Percentiles rank a stretch among this genome's conserved stretches.
Conservation (phyloP, 2,329 filamentous ascomycete genomes). For the Didymella pomorum region DNA sequence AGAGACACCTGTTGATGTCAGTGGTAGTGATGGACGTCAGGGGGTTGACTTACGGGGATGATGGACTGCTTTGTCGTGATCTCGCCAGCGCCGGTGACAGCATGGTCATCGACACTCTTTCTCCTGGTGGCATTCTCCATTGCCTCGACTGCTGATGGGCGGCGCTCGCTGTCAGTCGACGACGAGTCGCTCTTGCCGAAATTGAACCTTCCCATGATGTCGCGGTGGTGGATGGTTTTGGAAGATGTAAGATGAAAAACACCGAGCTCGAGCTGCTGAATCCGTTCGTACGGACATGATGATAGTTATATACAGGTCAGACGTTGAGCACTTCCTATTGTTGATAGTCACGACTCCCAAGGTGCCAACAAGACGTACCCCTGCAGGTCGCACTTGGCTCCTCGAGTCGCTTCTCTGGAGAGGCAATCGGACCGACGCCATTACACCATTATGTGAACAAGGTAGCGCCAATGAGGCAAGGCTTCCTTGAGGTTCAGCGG, state of each 20-base stretch:
- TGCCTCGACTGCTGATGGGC: slow-evolving; percentile 34
- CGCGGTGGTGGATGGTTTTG: neutral
- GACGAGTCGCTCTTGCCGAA: slow-evolving; percentile 18
- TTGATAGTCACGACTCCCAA: slow-evolving; percentile 19
- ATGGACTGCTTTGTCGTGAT: slow-evolving; percentile 68
- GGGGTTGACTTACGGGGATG: slow-evolving; percentile 48
- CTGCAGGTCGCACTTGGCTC: slow-evolving; percentile 20
- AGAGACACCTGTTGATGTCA: slow-evolving; percentile 44
- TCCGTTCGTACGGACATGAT: slow-evolving; percentile 1
- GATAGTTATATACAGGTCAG: slow-evolving; percentile 17
- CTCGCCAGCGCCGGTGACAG: slow-evolving; percentile 33
- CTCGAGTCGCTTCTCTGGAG: slow-evolving; percentile 5
- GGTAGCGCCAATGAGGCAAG: slow-evolving; percentile 2
- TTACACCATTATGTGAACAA: neutral
- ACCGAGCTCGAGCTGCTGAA: slow-evolving; percentile 23
- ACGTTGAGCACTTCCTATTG: slow-evolving; percentile 4
- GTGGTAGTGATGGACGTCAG: neutral
- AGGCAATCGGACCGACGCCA: slow-evolving; percentile 16
- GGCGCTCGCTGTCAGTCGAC: slow-evolving; percentile 22
- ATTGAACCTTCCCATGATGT: slow-evolving; percentile 23
- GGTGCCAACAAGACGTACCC: slow-evolving; percentile 20
- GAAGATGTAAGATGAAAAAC: neutral
- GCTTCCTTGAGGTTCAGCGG: neutral
- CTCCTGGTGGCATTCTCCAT: slow-evolving; percentile 25
- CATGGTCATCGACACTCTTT: slow-evolving; percentile 32